Percentiles rank a stretch among this genome's conserved stretches.
These are phyloP conservation scores for Pythium folliculosum DNA, from an alignment of 352 stramenopile species.

Conservation along the genomic window DNA sequence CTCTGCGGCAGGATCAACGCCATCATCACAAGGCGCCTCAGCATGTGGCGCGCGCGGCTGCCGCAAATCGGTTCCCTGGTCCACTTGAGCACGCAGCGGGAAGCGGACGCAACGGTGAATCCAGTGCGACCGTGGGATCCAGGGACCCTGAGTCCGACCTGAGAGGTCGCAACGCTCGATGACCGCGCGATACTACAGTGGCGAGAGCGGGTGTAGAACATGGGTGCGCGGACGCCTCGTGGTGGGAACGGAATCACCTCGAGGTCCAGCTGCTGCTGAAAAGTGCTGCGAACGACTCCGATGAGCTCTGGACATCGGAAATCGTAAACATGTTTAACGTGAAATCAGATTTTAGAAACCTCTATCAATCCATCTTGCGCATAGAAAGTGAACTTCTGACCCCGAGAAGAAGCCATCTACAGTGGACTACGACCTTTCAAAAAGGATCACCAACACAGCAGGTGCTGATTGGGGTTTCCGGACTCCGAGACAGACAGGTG, in stretches of 20 bases:
- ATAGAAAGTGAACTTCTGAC: neutral
- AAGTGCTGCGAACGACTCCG: neutral
- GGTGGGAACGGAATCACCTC: neutral
- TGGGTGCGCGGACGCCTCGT: neutral
- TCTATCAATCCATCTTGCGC: neutral
- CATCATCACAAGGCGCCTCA: neutral
- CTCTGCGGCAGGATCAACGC: neutral
- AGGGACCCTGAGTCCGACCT: neutral
- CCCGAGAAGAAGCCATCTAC: neutral
- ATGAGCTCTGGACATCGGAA: neutral
- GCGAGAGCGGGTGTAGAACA: neutral
- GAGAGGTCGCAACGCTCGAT: slow-evolving; percentile 6
- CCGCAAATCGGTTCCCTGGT: too few species aligned
- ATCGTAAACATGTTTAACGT: slow-evolving; percentile 1
- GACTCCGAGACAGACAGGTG: too few species aligned
- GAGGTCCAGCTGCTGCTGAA: neutral
- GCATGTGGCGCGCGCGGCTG: neutral
- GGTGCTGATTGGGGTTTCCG: too few species aligned
- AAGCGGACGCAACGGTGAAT: neutral
- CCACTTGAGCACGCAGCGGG: neutral
- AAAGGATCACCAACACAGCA: too few species aligned
- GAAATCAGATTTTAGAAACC: neutral
- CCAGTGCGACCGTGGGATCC: slow-evolving; percentile 6
- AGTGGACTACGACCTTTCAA: neutral
- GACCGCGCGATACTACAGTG: neutral